Base-by-base conservation (phyloP, 2,329 filamentous ascomycete species). In the Cercospora zeina region DNA sequence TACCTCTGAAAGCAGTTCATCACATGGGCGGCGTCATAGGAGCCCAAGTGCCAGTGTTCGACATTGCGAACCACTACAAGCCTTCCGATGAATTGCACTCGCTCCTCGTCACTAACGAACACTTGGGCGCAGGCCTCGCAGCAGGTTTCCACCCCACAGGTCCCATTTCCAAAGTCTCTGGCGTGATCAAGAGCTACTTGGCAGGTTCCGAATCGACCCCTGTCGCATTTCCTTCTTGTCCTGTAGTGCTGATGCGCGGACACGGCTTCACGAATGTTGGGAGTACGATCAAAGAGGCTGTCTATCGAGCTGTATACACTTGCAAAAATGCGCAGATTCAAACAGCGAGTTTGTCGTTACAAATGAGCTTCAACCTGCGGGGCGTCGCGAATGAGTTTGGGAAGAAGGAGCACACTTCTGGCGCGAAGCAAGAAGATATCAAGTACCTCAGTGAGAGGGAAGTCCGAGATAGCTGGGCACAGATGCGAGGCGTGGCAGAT, bases 231-330 rank as follows among this genome's bases (percentile, higher is more conserved):
- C 74, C 73, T 1, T 60, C 70, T 1, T 59, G 68, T 34, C 67
- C 68, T 0, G 69, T 69, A 1, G 71, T 75, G 47, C 63, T 75
- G 14, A 77, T 80, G 71, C 77, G 78, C 57, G 74, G 76, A 1
- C 79, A 81, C 63, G 79, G 79, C 24, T 80, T 81, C 62, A 78
- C 78, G 1, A 77, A 75, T 10, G 69, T 76, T 0, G 79, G 77
- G 0, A 68, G 71, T 2, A 72, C 73, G 8, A 77, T 81, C 59
- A 75, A 80, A 66, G 77, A 79, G 65, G 77, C 75, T 0, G 79
- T 81, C 0, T 80, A 76, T 62, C 76, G 79, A 58, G 76, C 78
- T 1, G 76, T 80, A 19, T 81, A 77, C 65, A 79, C 77, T 1
- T 71, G 68, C 56, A 62, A 65, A 3, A 75, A 75, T 39, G 79